Evolutionary conservation across 2,329 filamentous ascomycete genomes (phyloP).

Genomic region (Cytospora piceicola): DNA sequence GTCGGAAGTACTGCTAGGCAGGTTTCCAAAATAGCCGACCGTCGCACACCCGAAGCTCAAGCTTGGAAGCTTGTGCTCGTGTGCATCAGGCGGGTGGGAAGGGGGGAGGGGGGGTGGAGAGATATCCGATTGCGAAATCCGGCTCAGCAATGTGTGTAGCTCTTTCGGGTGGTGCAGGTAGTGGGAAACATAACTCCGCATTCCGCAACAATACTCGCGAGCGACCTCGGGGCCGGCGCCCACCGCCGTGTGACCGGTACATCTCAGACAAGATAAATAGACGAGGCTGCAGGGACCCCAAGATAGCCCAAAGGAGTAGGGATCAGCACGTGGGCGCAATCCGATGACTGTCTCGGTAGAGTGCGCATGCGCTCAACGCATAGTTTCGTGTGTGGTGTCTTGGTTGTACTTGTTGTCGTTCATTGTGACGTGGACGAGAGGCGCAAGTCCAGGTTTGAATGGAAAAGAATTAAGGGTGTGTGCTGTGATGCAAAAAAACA

Average conservation of each 20-base stretch:
- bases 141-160: slow-evolving; percentile 7
- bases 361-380: slow-evolving; percentile 23
- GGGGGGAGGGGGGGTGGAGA: background rate
- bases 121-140: slow-evolving; percentile 21
- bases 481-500: background rate
- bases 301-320: slow-evolving; percentile 6
- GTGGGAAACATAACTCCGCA: slow-evolving; percentile 5
- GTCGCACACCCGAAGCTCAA: slow-evolving; percentile 9
- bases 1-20: background rate
- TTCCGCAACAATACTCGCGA: slow-evolving; percentile 22
- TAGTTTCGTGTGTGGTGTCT: slow-evolving; percentile 3
- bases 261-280: slow-evolving; percentile 7
- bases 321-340: slow-evolving; percentile 23
- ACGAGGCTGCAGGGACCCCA: slow-evolving; percentile 12
- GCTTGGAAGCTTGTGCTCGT: slow-evolving; percentile 10
- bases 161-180: background rate
- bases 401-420: background rate
- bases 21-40: slow-evolving; percentile 6
- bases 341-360: slow-evolving; percentile 24
- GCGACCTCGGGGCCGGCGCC: slow-evolving; percentile 2
- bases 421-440: background rate
- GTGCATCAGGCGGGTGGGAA: background rate
- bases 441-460: background rate
- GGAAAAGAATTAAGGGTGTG: slow-evolving; percentile 7
- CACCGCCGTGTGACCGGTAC: slow-evolving; percentile 15